These are phyloP conservation scores for Dryadomyces quercus-mongolicae DNA, from an alignment of 2,329 filamentous ascomycete genomes.

Conservation along the genomic window DNA sequence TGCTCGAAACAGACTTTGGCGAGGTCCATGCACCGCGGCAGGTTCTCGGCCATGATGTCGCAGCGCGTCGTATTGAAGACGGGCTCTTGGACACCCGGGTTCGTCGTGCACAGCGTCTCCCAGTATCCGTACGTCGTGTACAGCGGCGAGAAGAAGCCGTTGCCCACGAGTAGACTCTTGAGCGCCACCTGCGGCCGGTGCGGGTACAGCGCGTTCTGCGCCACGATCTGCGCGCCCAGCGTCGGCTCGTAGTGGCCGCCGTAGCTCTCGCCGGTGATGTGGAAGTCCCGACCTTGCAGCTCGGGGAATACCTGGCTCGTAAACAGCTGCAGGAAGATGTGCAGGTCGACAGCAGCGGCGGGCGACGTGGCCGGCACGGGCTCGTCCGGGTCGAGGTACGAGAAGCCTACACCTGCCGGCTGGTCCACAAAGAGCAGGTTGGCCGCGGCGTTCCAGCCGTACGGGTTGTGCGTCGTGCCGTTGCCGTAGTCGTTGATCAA, in stretches of 20 bases:
- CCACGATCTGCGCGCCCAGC: constrained; percentile 36
- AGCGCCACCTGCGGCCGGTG: constrained; percentile 25
- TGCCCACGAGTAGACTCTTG: constrained; percentile 36
- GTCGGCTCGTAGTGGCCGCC: constrained; percentile 43
- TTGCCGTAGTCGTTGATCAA: constrained; percentile 28
- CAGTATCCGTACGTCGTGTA: constrained; percentile 45
- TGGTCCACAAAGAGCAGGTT: constrained; percentile 53
- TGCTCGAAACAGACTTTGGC: constrained; percentile 40
- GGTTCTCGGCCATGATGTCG: constrained; percentile 4
- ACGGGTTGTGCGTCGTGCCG: constrained; percentile 32
- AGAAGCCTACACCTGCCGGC: constrained; percentile 46
- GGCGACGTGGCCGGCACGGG: constrained; percentile 32
- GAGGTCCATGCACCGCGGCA: constrained; percentile 27
- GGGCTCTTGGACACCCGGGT: constrained; percentile 40
- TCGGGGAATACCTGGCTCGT: constrained; percentile 1
- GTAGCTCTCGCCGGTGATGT: constrained; percentile 6
- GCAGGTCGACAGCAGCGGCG: constrained; percentile 26
- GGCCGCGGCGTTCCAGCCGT: constrained; percentile 44
- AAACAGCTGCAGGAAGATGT: constrained; percentile 4
- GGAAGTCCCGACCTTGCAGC: not conserved
- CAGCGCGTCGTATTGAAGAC: constrained; percentile 29
- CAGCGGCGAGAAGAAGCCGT: constrained; percentile 32
- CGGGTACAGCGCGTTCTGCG: constrained; percentile 31
- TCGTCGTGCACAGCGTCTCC: constrained; percentile 31
- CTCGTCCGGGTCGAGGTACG: constrained; percentile 22